These are phyloP conservation scores for Pilaira anomala DNA, from an alignment of 192 early-diverging fungal species.

Conservation along the genomic window DNA sequence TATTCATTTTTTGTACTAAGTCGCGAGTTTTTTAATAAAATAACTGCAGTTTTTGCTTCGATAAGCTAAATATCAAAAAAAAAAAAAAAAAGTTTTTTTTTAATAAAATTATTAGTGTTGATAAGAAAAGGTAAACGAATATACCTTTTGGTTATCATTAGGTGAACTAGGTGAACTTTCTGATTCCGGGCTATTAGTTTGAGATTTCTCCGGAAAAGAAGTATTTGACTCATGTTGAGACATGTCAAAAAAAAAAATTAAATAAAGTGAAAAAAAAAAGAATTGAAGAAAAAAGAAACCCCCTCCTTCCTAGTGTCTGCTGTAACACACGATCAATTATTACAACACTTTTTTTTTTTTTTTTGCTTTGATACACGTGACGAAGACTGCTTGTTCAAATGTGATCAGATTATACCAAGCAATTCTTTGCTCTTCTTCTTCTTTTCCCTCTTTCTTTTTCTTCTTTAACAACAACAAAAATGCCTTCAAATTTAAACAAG, in stretches of 20 bases:
- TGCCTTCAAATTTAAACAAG: background rate
- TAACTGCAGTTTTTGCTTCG: constrained; percentile 29
- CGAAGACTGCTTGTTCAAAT: background rate
- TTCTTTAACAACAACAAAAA: background rate
- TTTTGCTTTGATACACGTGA: background rate
- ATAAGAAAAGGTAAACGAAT: background rate
- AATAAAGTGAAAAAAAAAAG: too few species aligned
- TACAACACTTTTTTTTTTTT: too few species aligned
- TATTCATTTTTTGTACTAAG: constrained; percentile 34
- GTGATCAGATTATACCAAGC: background rate
- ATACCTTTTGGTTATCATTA: too few species aligned
- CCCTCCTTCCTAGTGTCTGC: too few species aligned
- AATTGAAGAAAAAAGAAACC: too few species aligned
- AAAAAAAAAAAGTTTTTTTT: background rate
- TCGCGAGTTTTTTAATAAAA: constrained; percentile 21
- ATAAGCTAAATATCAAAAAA: constrained; percentile 15
- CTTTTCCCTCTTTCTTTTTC: background rate
- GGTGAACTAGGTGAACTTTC: too few species aligned
- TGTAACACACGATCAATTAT: too few species aligned
- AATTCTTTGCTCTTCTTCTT: background rate
- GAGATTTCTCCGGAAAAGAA: background rate
- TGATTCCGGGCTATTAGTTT: background rate
- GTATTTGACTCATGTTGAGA: background rate
- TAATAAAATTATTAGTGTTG: background rate
- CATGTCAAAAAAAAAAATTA: background rate